A percentile compares a stretch with the other conserved stretches of the same genome.
Evolutionary conservation across 75 land plant species (phyloP).

Genomic region (Gnetum montanum): DNA sequence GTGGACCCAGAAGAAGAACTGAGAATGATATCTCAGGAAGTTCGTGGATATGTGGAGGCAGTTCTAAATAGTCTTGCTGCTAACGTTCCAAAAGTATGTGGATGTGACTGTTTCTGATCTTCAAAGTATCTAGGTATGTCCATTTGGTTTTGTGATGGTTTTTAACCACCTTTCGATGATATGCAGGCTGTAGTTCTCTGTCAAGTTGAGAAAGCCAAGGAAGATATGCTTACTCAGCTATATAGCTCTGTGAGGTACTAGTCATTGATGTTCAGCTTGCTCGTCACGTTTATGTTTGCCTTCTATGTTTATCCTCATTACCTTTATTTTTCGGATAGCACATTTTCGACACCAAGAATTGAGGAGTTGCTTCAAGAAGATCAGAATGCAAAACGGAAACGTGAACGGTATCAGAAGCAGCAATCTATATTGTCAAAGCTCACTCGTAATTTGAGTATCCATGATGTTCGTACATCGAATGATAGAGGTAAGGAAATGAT

Average conservation of each 20-base stretch:
- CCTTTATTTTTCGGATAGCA: no score
- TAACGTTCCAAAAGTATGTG: constrained; percentile 82
- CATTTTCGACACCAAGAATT: constrained; percentile 54
- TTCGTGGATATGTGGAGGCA: constrained; percentile 97
- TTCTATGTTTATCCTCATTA: neutral
- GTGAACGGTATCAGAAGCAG: constrained; percentile 68
- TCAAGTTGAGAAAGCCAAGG: constrained; percentile 97
- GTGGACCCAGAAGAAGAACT: constrained; percentile 98
- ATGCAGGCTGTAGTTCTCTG: constrained; percentile 92
- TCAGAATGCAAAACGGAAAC: constrained; percentile 64
- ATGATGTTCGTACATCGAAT: constrained; percentile 72
- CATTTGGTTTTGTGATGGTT: no score
- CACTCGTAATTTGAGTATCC: constrained; percentile 72
- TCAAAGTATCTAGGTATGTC: no score
- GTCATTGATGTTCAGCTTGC: no score
- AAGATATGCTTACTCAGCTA: constrained; percentile 93
- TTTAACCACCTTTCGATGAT: neutral
- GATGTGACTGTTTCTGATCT: neutral
- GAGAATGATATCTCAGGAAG: constrained; percentile 97
- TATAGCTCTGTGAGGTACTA: constrained; percentile 86
- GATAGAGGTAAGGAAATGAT: constrained; percentile 35
- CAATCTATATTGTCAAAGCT: constrained; percentile 69
- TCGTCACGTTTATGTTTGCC: neutral
- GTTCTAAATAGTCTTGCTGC: constrained; percentile 96
- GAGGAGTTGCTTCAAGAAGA: constrained; percentile 86